Evolutionary conservation across 2,329 filamentous ascomycete genomes (phyloP).

Genomic region (Hypoxylon sp.): DNA sequence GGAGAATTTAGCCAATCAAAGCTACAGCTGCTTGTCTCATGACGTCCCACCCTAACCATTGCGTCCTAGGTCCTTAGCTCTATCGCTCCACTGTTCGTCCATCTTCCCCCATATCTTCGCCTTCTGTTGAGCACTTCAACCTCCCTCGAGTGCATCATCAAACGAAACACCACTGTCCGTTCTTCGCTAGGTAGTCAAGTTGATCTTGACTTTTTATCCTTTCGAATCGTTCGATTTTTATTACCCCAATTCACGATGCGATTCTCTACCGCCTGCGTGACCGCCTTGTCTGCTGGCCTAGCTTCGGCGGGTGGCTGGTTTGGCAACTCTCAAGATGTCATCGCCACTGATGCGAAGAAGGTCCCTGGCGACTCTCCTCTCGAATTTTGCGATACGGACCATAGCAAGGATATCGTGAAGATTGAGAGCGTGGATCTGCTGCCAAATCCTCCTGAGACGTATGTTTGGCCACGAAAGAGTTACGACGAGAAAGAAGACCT

Average conservation of each 20-base stretch:
- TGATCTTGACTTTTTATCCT: background rate
- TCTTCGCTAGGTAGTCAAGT: constrained; percentile 1
- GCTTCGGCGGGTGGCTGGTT: constrained; percentile 59
- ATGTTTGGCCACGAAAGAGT: constrained; percentile 53
- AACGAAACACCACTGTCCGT: constrained; percentile 5
- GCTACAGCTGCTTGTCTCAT: constrained; percentile 21
- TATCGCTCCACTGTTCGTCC: constrained; percentile 20
- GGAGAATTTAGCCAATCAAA: constrained; percentile 25
- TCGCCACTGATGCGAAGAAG: constrained; percentile 62
- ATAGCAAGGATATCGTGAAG: constrained; percentile 72
- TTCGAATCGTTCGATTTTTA: background rate
- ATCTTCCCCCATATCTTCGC: constrained; percentile 24
- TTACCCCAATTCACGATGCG: constrained; percentile 48
- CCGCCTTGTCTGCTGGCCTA: constrained; percentile 52
- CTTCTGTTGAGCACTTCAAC: constrained; percentile 29
- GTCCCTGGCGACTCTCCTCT: constrained; percentile 89
- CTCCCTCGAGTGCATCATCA: constrained; percentile 7
- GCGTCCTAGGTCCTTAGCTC: constrained; percentile 17
- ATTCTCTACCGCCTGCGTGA: constrained; percentile 54
- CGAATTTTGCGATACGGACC: constrained; percentile 74
- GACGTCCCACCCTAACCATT: constrained; percentile 37
- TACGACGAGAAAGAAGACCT: constrained; percentile 2
- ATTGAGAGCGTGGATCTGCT: constrained; percentile 82
- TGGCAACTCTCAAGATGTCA: constrained; percentile 58
- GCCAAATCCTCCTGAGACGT: constrained; percentile 90